Evolutionary conservation across 2,329 filamentous ascomycete genomes (phyloP).

Genomic region (Xylariaceae sp.): DNA sequence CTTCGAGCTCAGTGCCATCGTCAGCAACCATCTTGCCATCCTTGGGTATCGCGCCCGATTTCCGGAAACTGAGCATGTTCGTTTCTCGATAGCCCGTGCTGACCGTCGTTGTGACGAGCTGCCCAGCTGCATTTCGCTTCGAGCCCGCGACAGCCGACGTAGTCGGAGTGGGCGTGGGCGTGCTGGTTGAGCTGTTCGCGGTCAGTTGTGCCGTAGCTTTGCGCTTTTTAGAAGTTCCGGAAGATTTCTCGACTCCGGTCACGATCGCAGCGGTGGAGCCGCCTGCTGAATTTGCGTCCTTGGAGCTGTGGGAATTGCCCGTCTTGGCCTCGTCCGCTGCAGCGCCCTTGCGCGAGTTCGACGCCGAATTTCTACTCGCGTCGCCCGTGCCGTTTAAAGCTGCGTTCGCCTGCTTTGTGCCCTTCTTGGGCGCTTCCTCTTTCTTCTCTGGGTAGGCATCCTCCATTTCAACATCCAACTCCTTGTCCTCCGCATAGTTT

Average conservation of each 20-base stretch:
- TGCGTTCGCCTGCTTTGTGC: slow-evolving; percentile 43
- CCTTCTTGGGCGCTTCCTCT: slow-evolving; percentile 54
- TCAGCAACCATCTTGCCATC: slow-evolving; percentile 80
- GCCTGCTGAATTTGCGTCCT: slow-evolving; percentile 27
- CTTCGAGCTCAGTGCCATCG: slow-evolving; percentile 75
- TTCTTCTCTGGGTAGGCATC: slow-evolving; percentile 59
- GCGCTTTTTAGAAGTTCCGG: slow-evolving; percentile 66
- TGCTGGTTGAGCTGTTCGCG: slow-evolving; percentile 29
- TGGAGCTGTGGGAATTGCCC: slow-evolving; percentile 24
- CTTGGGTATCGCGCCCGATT: slow-evolving; percentile 61
- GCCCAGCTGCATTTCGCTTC: slow-evolving; percentile 24
- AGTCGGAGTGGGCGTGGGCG: slow-evolving; percentile 23
- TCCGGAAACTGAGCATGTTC: slow-evolving; percentile 86
- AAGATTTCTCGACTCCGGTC: slow-evolving; percentile 21
- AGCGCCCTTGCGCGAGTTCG: slow-evolving; percentile 38
- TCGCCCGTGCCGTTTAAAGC: slow-evolving; percentile 31
- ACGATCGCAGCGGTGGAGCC: slow-evolving; percentile 22
- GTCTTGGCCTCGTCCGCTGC: slow-evolving; percentile 30
- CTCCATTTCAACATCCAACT: slow-evolving; percentile 79
- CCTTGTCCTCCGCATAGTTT: slow-evolving; percentile 94
- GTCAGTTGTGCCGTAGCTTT: slow-evolving; percentile 58
- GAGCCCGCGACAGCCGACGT: slow-evolving; percentile 27
- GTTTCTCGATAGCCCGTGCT: slow-evolving; percentile 53
- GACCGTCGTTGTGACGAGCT: slow-evolving; percentile 18
- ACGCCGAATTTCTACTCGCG: slow-evolving; percentile 27